These are phyloP conservation scores for Candida silvatica DNA, from an alignment of 805 yeast genomes.

Conservation along the genomic window DNA sequence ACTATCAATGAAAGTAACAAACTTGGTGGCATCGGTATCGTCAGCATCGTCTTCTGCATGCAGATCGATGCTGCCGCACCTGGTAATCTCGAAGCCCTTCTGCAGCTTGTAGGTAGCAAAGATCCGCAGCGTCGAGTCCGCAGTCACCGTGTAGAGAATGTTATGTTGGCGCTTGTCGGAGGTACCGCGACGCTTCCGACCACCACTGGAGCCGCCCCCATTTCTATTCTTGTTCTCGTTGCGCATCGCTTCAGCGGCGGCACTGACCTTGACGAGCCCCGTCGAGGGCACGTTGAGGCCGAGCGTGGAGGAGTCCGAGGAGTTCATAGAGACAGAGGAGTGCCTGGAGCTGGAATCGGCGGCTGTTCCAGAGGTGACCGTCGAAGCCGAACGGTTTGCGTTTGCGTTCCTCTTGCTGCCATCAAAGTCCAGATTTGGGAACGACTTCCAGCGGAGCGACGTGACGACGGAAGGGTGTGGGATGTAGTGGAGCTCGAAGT, in stretches of 20 bases:
- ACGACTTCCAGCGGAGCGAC: slow-evolving; percentile 46
- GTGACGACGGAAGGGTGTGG: slow-evolving; percentile 57
- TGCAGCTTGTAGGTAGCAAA: slow-evolving; percentile 63
- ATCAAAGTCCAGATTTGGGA: too few species aligned
- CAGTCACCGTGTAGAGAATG: slow-evolving; percentile 55
- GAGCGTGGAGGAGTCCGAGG: background rate
- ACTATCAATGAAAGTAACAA: slow-evolving; percentile 30
- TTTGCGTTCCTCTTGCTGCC: too few species aligned
- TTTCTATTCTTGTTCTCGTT: too few species aligned
- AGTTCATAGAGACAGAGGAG: background rate
- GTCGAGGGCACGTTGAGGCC: background rate
- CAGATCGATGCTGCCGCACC: slow-evolving; percentile 44
- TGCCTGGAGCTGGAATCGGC: background rate
- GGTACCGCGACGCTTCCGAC: background rate
- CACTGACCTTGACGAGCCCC: background rate
- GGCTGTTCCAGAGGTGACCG: background rate
- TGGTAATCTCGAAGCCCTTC: slow-evolving; percentile 45
- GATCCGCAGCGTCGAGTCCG: slow-evolving; percentile 50
- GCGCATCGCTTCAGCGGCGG: background rate
- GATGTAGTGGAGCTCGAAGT: slow-evolving; percentile 61
- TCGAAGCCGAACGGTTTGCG: too few species aligned
- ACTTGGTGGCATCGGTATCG: slow-evolving; percentile 10
- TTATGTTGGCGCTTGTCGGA: slow-evolving; percentile 29
- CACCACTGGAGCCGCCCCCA: background rate
- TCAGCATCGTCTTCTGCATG: slow-evolving; percentile 7